phyloP scores from a whole-genome alignment of 371 early-diverging fungal species.

The Caulochytrium protostelioides region DNA sequence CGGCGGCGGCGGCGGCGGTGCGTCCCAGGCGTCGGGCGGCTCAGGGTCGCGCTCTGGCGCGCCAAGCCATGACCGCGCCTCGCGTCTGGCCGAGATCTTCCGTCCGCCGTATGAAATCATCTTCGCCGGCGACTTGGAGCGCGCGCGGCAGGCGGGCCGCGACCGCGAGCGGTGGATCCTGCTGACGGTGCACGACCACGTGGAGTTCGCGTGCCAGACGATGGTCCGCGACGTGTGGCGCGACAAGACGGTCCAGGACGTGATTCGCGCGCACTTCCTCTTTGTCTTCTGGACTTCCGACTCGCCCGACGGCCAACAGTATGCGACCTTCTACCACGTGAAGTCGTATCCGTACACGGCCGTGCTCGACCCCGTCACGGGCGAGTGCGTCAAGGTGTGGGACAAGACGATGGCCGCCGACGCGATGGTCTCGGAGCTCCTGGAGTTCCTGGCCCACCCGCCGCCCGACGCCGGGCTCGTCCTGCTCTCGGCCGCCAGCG shows the following conservation, averaged over 20 bases:
- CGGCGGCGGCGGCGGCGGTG: no score
- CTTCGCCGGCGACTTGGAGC: constrained; percentile 49
- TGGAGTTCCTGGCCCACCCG: no score
- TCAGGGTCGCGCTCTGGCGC: no score
- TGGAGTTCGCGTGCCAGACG: constrained; percentile 66
- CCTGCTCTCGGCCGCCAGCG: no score
- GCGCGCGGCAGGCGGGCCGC: constrained; percentile 45
- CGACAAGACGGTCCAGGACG: constrained; percentile 42
- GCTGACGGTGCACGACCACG: constrained; percentile 61
- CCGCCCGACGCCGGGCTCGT: no score
- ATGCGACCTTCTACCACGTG: constrained; percentile 48
- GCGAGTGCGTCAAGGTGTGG: constrained; percentile 18
- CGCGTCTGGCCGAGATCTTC: constrained; percentile 48
- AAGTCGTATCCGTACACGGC: constrained; percentile 56
- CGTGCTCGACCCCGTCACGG: constrained; percentile 73
- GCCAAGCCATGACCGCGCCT: no score
- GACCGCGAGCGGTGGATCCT: constrained; percentile 54
- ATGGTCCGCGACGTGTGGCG: constrained; percentile 87
- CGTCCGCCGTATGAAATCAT: constrained; percentile 73
- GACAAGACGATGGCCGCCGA: no score
- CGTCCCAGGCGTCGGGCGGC: no score
- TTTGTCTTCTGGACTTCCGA: constrained; percentile 51
- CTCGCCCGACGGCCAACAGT: constrained; percentile 45
- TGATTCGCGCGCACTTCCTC: constrained; percentile 53
- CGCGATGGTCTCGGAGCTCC: no score